These are phyloP conservation scores for Komagataella pastoris DNA, from an alignment of 805 yeast genomes.

Conservation along the genomic window DNA sequence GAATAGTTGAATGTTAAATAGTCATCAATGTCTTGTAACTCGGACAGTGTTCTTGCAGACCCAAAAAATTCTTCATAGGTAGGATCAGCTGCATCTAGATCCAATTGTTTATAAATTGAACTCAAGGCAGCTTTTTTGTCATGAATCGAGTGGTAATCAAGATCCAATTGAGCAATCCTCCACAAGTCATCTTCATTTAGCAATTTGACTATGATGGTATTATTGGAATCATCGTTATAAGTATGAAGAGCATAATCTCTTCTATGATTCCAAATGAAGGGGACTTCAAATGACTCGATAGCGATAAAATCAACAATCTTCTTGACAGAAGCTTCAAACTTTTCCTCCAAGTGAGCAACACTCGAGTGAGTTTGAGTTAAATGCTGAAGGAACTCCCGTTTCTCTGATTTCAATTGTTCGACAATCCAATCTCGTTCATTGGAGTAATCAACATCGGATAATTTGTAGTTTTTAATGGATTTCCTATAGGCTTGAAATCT, in stretches of 20 bases:
- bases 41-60: constrained; percentile 52
- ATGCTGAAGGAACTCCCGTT: constrained; percentile 24
- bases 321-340: constrained; percentile 55
- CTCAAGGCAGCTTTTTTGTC: constrained; percentile 43
- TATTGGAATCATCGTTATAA: constrained; percentile 28
- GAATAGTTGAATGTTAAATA: constrained; percentile 66
- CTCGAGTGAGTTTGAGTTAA: constrained; percentile 8
- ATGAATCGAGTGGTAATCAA: constrained; percentile 75
- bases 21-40: constrained; percentile 78
- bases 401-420: constrained; percentile 46
- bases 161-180: constrained; percentile 78
- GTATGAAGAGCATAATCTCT: constrained; percentile 71
- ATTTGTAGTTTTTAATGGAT: constrained; percentile 51
- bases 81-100: constrained; percentile 44
- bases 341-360: constrained; percentile 23
- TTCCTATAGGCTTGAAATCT: constrained; percentile 72
- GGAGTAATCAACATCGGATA: constrained; percentile 54
- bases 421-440: constrained; percentile 75
- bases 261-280: constrained; percentile 90
- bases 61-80: constrained; percentile 41
- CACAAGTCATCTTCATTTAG: constrained; percentile 79
- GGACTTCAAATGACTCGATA: constrained; percentile 77
- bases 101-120: constrained; percentile 42
- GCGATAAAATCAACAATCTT: constrained; percentile 60
- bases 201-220: constrained; percentile 30